Conservation (phyloP, 1,284 basidiomycete genomes). For the Ceratobasidium sp. region DNA sequence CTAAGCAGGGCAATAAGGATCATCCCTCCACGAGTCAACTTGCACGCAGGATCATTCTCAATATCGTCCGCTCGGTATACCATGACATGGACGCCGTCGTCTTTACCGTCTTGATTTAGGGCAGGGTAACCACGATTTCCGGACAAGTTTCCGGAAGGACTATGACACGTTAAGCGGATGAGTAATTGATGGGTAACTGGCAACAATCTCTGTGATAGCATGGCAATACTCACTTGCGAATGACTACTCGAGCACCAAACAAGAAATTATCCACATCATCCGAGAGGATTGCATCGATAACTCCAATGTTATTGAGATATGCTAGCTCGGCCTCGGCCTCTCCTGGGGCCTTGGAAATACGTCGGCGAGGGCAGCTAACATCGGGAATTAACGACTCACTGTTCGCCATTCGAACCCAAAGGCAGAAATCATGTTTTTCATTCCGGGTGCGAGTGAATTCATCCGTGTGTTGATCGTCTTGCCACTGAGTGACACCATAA, state of each 20-base stretch:
- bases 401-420: constrained; percentile 90
- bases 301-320: constrained; percentile 76
- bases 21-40: constrained; percentile 74
- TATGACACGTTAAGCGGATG: constrained; percentile 51
- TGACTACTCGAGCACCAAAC: constrained; percentile 83
- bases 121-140: constrained; percentile 68
- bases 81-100: constrained; percentile 76
- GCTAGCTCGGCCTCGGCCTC: constrained; percentile 98
- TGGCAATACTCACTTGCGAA: constrained; percentile 66
- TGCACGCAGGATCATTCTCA: constrained; percentile 58
- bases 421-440: constrained; percentile 83
- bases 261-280: constrained; percentile 94
- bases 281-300: constrained; percentile 88
- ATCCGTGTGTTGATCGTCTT: constrained; percentile 66
- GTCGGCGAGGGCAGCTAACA: neutral
- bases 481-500: constrained; percentile 59
- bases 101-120: constrained; percentile 67
- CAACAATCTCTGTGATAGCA: too few relatives aligned
- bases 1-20: constrained; percentile 85
- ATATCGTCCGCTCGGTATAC: constrained; percentile 67
- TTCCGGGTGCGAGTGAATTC: constrained; percentile 69
- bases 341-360: constrained; percentile 72
- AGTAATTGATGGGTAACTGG: too few relatives aligned
- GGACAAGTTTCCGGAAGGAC: constrained; percentile 74
- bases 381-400: too few relatives aligned